A percentile compares a stretch with the other conserved stretches of the same genome.
These are phyloP conservation scores for Jaminaea rosea DNA, from an alignment of 1,284 basidiomycete species.

Conservation along the genomic window DNA sequence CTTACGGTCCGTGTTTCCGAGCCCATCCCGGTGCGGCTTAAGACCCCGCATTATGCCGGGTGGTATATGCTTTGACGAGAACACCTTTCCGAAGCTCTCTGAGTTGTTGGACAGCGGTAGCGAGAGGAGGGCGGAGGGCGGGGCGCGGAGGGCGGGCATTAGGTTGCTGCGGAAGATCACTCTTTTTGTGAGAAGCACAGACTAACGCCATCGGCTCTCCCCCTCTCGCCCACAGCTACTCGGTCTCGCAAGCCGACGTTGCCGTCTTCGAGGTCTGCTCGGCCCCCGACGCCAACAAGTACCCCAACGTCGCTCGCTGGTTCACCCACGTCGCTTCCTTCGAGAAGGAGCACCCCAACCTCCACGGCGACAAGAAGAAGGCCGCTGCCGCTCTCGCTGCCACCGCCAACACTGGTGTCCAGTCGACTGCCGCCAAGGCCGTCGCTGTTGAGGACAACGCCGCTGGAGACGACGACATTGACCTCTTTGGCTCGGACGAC, in stretches of 20 bases:
- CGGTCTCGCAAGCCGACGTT: slow-evolving; percentile 92
- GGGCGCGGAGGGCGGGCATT: too few relatives aligned
- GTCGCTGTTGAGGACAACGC: slow-evolving; percentile 61
- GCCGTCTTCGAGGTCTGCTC: slow-evolving; percentile 71
- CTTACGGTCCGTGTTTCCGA: slow-evolving; percentile 49
- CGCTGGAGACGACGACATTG: slow-evolving; percentile 87
- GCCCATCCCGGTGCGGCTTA: slow-evolving; percentile 48
- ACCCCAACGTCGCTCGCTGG: slow-evolving; percentile 81
- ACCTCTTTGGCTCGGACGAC: slow-evolving; percentile 79
- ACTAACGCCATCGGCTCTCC: too few relatives aligned
- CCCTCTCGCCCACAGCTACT: slow-evolving; percentile 63
- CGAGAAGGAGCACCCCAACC: slow-evolving; percentile 38
- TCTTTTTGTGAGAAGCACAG: too few relatives aligned
- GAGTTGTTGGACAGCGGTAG: too few relatives aligned
- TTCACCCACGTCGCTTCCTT: slow-evolving; percentile 55
- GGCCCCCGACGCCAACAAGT: slow-evolving; percentile 54
- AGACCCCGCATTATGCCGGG: slow-evolving; percentile 48
- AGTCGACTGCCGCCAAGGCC: slow-evolving; percentile 49
- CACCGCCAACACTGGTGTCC: slow-evolving; percentile 16
- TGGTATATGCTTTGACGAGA: slow-evolving; percentile 45
- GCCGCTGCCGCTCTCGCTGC: slow-evolving; percentile 33
- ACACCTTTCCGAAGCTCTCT: slow-evolving; percentile 41
- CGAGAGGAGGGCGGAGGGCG: too few relatives aligned
- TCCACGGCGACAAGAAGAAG: slow-evolving; percentile 43
- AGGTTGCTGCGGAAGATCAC: too few relatives aligned